Conservation (phyloP, 192 early-diverging fungal species). For the Rhizophagus clarus region DNA sequence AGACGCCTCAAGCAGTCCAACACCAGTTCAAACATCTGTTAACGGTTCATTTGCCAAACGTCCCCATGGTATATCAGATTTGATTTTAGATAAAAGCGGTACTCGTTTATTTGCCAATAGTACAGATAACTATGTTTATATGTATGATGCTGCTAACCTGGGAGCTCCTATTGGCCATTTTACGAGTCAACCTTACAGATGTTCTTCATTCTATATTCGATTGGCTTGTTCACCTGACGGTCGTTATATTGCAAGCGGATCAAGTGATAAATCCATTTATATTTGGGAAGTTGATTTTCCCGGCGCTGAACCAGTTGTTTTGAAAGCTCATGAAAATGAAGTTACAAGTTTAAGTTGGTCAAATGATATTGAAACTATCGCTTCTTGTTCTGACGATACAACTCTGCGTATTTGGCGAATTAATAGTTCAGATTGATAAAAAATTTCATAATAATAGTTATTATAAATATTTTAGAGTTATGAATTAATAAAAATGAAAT, state of each 20-base stretch:
- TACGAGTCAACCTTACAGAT: slow-evolving; percentile 50
- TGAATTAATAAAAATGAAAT: not conserved
- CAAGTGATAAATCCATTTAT: slow-evolving; percentile 57
- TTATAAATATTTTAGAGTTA: too few relatives aligned
- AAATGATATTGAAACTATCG: slow-evolving; percentile 54
- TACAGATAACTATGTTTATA: slow-evolving; percentile 67
- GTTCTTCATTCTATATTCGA: slow-evolving; percentile 66
- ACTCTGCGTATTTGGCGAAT: slow-evolving; percentile 70
- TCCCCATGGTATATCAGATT: slow-evolving; percentile 51
- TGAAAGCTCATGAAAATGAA: slow-evolving; percentile 65
- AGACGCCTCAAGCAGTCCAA: slow-evolving; percentile 32
- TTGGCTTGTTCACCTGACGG: slow-evolving; percentile 70
- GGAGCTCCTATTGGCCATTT: slow-evolving; percentile 50
- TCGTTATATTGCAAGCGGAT: slow-evolving; percentile 67
- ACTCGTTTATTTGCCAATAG: slow-evolving; percentile 68
- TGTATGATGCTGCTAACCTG: slow-evolving; percentile 60
- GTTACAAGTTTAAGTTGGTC: slow-evolving; percentile 76
- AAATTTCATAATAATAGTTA: not conserved
- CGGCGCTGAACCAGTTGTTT: slow-evolving; percentile 43
- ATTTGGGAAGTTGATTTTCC: slow-evolving; percentile 66
- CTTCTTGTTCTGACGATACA: slow-evolving; percentile 75
- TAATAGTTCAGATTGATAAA: not conserved
- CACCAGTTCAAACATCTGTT: slow-evolving; percentile 43
- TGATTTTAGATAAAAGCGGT: slow-evolving; percentile 62
- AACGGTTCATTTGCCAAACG: slow-evolving; percentile 27